Percentiles rank a stretch among this genome's conserved stretches.
Evolutionary conservation across 352 stramenopile species (phyloP).

Genomic region (Globisporangium splendens): DNA sequence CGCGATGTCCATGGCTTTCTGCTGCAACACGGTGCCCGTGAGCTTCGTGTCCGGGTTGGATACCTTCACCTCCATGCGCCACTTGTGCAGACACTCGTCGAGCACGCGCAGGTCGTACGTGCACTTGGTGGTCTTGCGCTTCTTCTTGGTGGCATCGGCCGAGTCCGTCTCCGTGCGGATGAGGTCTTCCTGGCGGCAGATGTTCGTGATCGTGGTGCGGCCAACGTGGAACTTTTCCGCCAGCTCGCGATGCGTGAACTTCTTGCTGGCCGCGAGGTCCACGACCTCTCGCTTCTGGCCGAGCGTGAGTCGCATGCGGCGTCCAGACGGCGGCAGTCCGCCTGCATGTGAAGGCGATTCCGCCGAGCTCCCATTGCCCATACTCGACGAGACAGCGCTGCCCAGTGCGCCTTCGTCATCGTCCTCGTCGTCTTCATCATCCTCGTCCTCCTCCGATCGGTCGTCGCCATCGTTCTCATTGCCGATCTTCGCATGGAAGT

Average conservation of each 20-base stretch:
- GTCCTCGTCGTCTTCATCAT: constrained; percentile 12
- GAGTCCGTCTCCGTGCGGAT: constrained; percentile 86
- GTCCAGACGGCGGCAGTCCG: constrained; percentile 18
- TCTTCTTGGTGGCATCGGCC: constrained; percentile 81
- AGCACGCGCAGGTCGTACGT: constrained; percentile 78
- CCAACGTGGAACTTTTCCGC: constrained; percentile 79
- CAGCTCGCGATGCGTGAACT: constrained; percentile 82
- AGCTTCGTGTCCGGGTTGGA: constrained; percentile 75
- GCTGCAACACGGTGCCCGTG: constrained; percentile 75
- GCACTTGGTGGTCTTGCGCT: constrained; percentile 84
- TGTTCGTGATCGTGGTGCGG: constrained; percentile 85
- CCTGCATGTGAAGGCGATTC: constrained; percentile 8
- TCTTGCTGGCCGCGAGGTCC: constrained; percentile 78
- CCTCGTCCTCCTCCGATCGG: constrained; percentile 14
- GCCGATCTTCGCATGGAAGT: constrained; percentile 29
- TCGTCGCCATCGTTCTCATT: constrained; percentile 10
- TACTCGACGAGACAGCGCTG: too few species aligned
- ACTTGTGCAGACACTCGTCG: constrained; percentile 85
- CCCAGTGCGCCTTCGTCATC: background rate
- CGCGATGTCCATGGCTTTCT: constrained; percentile 83
- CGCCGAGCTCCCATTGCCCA: background rate
- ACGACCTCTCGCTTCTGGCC: constrained; percentile 86
- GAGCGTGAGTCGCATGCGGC: constrained; percentile 75
- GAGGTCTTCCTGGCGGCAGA: constrained; percentile 77
- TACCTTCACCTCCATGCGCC: constrained; percentile 83